phyloP scores from a whole-genome alignment of 257 asterid species.

The Orobanche coerulescens region DNA sequence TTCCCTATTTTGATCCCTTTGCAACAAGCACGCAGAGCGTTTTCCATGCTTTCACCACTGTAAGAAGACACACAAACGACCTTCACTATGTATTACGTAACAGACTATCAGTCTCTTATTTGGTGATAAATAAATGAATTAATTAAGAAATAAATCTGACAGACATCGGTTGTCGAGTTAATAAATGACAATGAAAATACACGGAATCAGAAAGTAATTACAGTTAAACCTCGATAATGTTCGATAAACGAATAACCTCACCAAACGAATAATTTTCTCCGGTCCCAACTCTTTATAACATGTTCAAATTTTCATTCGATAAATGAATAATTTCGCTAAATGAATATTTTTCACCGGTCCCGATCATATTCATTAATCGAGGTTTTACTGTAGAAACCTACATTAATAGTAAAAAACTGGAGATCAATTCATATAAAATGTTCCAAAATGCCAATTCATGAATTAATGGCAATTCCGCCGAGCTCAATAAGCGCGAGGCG shows the following conservation, averaged over 20 bases:
- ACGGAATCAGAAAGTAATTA: not conserved
- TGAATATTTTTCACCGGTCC: too few relatives aligned
- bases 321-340: too few relatives aligned
- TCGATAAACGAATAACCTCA: too few relatives aligned
- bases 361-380: too few relatives aligned
- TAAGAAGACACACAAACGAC: constrained; percentile 10
- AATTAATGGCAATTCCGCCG: too few relatives aligned
- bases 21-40: constrained; percentile 98
- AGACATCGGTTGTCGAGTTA: not conserved
- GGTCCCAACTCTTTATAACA: too few relatives aligned
- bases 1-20: constrained; percentile 98
- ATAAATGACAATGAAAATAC: not conserved
- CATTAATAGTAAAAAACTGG: too few relatives aligned
- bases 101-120: not conserved
- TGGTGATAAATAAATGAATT: not conserved
- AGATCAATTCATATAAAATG: too few relatives aligned
- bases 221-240: not conserved
- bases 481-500: too few relatives aligned
- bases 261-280: too few relatives aligned
- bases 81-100: not conserved
- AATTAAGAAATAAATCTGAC: not conserved
- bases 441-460: not conserved
- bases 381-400: too few relatives aligned
- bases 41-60: constrained; percentile 99
- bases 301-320: too few relatives aligned